These are phyloP conservation scores for Erodium moschatum DNA, from an alignment of 441 rosid species.

Conservation along the genomic window DNA sequence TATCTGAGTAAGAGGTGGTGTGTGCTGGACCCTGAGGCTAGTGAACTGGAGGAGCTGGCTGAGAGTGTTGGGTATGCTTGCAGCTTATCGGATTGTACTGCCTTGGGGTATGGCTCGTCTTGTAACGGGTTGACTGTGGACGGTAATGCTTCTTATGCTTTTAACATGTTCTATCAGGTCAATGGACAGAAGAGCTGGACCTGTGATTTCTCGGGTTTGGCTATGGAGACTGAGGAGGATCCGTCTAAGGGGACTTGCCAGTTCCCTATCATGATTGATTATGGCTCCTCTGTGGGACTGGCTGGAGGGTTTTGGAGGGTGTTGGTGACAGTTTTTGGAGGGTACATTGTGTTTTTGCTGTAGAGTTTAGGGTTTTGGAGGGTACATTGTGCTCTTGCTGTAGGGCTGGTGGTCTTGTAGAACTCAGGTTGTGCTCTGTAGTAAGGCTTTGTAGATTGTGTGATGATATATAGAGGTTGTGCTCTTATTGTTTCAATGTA, in stretches of 20 bases:
- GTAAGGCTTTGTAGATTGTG: too few relatives aligned
- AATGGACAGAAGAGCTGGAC: constrained; percentile 28
- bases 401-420: too few relatives aligned
- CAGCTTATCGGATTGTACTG: constrained; percentile 34
- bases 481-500: too few relatives aligned
- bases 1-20: constrained; percentile 32
- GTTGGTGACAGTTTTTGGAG: constrained; percentile 15
- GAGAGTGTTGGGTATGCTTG: constrained; percentile 32
- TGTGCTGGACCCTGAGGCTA: constrained; percentile 25
- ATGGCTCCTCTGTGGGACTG: constrained; percentile 18
- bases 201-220: constrained; percentile 35
- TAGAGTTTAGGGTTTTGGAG: background rate
- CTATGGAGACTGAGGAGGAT: constrained; percentile 25
- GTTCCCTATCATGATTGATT: constrained; percentile 33
- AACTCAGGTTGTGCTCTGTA: too few relatives aligned
- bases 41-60: constrained; percentile 21
- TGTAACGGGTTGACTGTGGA: constrained; percentile 25
- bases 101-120: constrained; percentile 36
- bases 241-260: constrained; percentile 29
- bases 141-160: constrained; percentile 42
- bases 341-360: constrained; percentile 18
- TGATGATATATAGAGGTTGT: too few relatives aligned
- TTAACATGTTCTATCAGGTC: constrained; percentile 41
- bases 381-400: too few relatives aligned
- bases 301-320: constrained; percentile 14